These are phyloP conservation scores for Marsdenia floribunda DNA, from an alignment of 257 asterid genomes.

Conservation along the genomic window DNA sequence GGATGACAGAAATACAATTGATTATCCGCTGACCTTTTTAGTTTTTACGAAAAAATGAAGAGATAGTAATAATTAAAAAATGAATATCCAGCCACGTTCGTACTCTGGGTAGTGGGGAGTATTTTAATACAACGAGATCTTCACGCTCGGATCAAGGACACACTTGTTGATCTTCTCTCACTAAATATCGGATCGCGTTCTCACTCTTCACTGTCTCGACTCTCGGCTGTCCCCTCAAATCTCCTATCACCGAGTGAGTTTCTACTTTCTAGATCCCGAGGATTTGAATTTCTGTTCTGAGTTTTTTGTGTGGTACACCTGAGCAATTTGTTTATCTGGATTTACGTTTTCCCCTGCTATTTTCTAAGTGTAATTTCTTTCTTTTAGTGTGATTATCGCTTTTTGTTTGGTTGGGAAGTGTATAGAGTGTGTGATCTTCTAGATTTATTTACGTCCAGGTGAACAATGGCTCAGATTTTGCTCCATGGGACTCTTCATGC, in stretches of 20 bases:
- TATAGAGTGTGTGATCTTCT: background rate
- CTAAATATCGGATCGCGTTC: constrained; percentile 17
- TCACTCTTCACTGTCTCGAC: background rate
- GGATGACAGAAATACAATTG: too few species aligned
- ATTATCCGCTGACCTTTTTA: too few species aligned
- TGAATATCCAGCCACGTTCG: too few species aligned
- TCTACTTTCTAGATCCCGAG: constrained; percentile 11
- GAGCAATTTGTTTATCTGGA: background rate
- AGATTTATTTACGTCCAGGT: background rate
- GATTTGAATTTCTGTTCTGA: background rate
- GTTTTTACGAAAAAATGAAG: too few species aligned
- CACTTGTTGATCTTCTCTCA: background rate
- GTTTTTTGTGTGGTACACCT: background rate
- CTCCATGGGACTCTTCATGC: constrained; percentile 49
- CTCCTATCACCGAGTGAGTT: background rate
- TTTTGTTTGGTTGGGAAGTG: background rate
- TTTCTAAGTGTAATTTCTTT: too few species aligned
- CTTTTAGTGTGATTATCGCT: background rate
- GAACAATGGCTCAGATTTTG: constrained; percentile 30
- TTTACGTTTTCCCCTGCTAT: too few species aligned
- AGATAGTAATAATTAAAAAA: too few species aligned
- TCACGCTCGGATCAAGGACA: background rate
- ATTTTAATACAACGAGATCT: background rate
- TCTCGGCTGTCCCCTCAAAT: background rate
- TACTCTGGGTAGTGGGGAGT: too few species aligned